Evolutionary conservation across 73 alveolate genomes (phyloP).

Genomic region (Paramecium tetraurelia): DNA sequence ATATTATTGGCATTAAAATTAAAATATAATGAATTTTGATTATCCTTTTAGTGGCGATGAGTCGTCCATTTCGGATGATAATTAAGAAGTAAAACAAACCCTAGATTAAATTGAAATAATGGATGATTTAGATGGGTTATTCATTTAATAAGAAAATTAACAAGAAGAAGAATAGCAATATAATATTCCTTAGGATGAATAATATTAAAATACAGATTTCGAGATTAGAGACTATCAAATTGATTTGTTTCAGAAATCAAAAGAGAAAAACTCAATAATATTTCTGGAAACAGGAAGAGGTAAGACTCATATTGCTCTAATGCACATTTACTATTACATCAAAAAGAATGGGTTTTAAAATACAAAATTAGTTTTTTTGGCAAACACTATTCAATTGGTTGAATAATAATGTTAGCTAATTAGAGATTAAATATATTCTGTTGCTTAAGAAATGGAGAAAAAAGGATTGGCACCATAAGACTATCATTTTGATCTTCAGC

Average conservation of each 20-base stretch:
- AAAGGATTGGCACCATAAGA: not conserved
- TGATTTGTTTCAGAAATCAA: constrained; percentile 4
- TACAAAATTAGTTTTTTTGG: constrained; percentile 46
- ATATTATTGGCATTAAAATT: not conserved
- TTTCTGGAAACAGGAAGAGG: constrained; percentile 58
- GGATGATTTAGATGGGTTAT: not conserved
- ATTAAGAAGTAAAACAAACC: not conserved
- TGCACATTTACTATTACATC: constrained; percentile 50
- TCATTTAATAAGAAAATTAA: not conserved
- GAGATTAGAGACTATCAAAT: not conserved
- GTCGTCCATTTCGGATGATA: not conserved
- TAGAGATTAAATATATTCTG: not conserved
- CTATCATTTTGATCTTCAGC: not conserved
- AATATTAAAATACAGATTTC: not conserved
- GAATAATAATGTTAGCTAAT: not conserved
- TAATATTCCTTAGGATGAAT: not conserved
- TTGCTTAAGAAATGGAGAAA: constrained; percentile 41
- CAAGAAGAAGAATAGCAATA: not conserved
- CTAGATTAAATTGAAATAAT: not conserved
- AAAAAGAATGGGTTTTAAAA: constrained; percentile 23
- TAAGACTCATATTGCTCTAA: constrained; percentile 49
- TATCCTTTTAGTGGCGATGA: not conserved
- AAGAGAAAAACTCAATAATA: constrained; percentile 37
- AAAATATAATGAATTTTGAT: not conserved
- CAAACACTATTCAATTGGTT: constrained; percentile 39